Conservation (phyloP, 495 filamentous ascomycete species). For the Apiosordaria backusii region DNA sequence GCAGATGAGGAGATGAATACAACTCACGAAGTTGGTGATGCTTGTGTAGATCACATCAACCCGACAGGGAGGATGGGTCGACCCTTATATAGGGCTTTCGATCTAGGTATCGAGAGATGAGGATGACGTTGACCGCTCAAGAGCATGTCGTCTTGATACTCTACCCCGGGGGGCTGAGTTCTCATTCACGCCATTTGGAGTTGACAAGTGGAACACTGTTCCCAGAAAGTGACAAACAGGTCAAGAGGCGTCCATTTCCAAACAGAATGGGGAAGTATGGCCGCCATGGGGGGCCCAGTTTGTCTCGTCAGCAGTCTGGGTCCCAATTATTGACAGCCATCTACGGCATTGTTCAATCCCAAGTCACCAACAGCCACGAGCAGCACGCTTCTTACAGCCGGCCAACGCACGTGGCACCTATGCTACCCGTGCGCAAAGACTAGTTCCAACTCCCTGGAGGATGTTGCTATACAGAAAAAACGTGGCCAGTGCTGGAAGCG, state of each 20-base stretch:
- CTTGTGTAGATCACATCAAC: neutral
- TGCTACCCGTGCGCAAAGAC: conserved; percentile 9
- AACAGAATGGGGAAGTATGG: conserved; percentile 11
- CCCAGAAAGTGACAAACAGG: neutral
- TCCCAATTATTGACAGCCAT: conserved; percentile 18
- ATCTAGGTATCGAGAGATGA: neutral
- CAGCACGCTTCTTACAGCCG: neutral
- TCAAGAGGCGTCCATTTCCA: neutral
- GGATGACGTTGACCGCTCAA: neutral
- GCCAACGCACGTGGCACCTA: conserved; percentile 23
- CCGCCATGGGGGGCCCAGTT: conserved; percentile 6
- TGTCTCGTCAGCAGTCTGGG: conserved; percentile 4
- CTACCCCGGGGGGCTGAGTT: conserved; percentile 1
- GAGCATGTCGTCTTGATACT: neutral
- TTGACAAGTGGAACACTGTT: neutral
- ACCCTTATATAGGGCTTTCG: neutral
- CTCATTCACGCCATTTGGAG: neutral
- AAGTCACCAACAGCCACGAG: neutral
- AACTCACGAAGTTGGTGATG: neutral
- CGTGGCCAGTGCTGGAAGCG: conserved; percentile 19
- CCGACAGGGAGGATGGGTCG: neutral
- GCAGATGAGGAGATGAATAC: neutral
- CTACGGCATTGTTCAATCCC: conserved; percentile 9
- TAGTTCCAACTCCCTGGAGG: neutral
- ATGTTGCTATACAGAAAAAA: conserved; percentile 9